Percentiles rank a stretch among this genome's conserved stretches.
These are phyloP conservation scores for Aspergillus floridensis DNA, from an alignment of 2,329 filamentous ascomycete species.

Conservation along the genomic window DNA sequence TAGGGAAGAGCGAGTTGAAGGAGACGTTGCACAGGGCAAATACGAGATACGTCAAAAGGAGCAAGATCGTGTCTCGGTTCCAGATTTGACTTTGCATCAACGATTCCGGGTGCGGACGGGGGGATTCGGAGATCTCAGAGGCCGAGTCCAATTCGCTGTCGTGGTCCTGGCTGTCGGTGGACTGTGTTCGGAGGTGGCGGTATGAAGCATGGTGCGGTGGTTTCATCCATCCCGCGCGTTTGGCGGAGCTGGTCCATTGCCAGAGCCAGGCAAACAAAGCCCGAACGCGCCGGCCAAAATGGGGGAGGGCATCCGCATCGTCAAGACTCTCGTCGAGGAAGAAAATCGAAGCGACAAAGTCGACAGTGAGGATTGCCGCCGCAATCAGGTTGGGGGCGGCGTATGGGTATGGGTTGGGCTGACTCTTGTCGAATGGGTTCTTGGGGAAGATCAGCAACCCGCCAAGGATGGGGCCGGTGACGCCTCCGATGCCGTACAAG, in stretches of 20 bases:
- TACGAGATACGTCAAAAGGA: slow-evolving; percentile 82
- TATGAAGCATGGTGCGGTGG: slow-evolving; percentile 28
- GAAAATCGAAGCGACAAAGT: slow-evolving; percentile 70
- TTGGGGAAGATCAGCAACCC: slow-evolving; percentile 71
- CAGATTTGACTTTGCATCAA: slow-evolving; percentile 61
- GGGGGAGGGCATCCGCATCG: slow-evolving; percentile 60
- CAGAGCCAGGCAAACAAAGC: slow-evolving; percentile 66
- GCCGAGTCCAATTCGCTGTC: slow-evolving; percentile 47
- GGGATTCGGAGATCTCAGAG: slow-evolving; percentile 38
- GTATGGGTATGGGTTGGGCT: slow-evolving; percentile 69
- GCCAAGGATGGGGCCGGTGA: slow-evolving; percentile 88
- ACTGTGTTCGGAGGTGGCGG: slow-evolving; percentile 26
- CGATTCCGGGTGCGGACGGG: slow-evolving; percentile 45
- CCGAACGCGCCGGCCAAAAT: slow-evolving; percentile 57
- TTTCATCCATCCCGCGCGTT: slow-evolving; percentile 59
- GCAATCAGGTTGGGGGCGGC: slow-evolving; percentile 78
- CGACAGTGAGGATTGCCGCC: slow-evolving; percentile 67
- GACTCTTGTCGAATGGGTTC: slow-evolving; percentile 53
- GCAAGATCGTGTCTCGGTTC: slow-evolving; percentile 75
- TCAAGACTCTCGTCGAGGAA: slow-evolving; percentile 87
- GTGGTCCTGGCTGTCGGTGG: slow-evolving; percentile 32
- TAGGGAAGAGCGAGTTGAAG: slow-evolving; percentile 92
- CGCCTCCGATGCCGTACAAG: slow-evolving; percentile 91
- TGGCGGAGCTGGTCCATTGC: slow-evolving; percentile 61
- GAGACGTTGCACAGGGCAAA: slow-evolving; percentile 94